Conservation (phyloP, 208 protist genomes). For the Crithidia mellificae region DNA sequence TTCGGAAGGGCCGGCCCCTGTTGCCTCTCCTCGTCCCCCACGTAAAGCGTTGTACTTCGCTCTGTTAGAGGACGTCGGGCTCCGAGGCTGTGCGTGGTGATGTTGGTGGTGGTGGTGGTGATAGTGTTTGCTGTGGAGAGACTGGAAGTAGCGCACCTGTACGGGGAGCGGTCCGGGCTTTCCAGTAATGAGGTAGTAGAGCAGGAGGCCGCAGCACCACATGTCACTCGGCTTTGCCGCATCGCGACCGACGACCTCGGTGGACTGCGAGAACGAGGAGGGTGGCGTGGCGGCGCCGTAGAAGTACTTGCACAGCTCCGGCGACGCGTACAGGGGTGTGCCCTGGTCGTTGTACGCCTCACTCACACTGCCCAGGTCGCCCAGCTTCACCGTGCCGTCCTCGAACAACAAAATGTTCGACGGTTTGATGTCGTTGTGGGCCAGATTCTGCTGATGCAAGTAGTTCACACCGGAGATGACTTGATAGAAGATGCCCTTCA, state of each 20-base stretch:
- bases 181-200: conserved; percentile 81
- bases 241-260: conserved; percentile 20
- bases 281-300: conserved; percentile 42
- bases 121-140: conserved; percentile 21
- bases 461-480: conserved; percentile 69
- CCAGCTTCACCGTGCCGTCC: conserved; percentile 73
- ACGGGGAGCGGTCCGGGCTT: conserved; percentile 49
- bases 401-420: conserved; percentile 83
- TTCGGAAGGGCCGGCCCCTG: too few species aligned
- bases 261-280: conserved; percentile 21
- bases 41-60: too few species aligned
- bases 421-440: conserved; percentile 88
- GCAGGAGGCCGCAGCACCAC: conserved; percentile 77
- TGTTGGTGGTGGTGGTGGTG: background rate
- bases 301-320: conserved; percentile 82
- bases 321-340: conserved; percentile 86
- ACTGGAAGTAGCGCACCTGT: conserved; percentile 43
- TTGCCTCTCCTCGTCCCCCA: background rate
- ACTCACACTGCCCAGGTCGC: conserved; percentile 68
- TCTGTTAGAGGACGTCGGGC: too few species aligned
- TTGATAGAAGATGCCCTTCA: conserved; percentile 79
- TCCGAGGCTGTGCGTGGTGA: too few species aligned
- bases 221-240: conserved; percentile 61
- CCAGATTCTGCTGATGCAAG: conserved; percentile 73
- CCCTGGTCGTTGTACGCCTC: conserved; percentile 68